A percentile compares a stretch with the other conserved stretches of the same genome.
Conservation (phyloP, 106 monocot species). For the Dioscorea zingiberensis region DNA sequence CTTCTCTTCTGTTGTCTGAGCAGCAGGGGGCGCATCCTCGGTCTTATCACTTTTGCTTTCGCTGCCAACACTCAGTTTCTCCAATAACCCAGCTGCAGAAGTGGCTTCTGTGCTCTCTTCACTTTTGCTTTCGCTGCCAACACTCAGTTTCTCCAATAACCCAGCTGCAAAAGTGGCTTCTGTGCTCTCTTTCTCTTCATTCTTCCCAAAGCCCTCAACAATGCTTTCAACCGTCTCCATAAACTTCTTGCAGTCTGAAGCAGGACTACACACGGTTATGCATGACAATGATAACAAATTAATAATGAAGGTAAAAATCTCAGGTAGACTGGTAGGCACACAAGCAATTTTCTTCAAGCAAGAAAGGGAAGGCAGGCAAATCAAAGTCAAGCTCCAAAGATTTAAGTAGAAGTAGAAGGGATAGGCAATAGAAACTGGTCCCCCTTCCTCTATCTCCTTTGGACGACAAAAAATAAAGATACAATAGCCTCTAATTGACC, state of each 20-base stretch:
- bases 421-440: too few relatives aligned
- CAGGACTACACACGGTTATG: background rate
- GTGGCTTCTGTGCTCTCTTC: conserved; percentile 32
- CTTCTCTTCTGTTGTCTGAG: conserved; percentile 9
- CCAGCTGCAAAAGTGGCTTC: conserved; percentile 43
- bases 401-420: too few relatives aligned
- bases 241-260: conserved; percentile 74
- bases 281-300: too few relatives aligned
- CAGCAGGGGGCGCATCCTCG: background rate
- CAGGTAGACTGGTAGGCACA: too few relatives aligned
- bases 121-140: conserved; percentile 28
- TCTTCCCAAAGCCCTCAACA: conserved; percentile 46
- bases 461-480: too few relatives aligned
- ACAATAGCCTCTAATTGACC: too few relatives aligned
- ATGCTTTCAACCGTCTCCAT: conserved; percentile 68
- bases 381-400: too few relatives aligned
- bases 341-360: too few relatives aligned
- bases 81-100: conserved; percentile 45
- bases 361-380: too few relatives aligned
- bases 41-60: conserved; percentile 23
- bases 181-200: conserved; percentile 44
- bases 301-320: too few relatives aligned
- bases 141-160: conserved; percentile 56
- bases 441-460: too few relatives aligned
- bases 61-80: conserved; percentile 45